A percentile compares a stretch with the other conserved stretches of the same genome.
These are phyloP conservation scores for Eucalyptus marginata DNA, from an alignment of 345 rosid species.

Conservation along the genomic window DNA sequence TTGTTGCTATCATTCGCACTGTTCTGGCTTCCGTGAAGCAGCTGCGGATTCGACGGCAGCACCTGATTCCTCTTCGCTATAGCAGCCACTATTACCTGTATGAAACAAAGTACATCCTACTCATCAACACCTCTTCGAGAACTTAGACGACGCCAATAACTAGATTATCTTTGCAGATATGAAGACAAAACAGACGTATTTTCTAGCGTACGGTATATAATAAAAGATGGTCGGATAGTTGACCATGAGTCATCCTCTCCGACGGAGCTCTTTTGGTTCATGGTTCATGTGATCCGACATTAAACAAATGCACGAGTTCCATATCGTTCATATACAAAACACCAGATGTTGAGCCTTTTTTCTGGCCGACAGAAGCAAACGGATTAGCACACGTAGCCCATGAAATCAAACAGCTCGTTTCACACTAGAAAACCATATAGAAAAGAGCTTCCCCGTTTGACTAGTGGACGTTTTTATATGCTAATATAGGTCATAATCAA, in stretches of 20 bases:
- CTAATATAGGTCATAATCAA: background rate
- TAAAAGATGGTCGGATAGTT: background rate
- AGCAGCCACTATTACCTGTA: conserved; percentile 88
- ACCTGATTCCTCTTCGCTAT: conserved; percentile 57
- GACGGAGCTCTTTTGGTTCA: background rate
- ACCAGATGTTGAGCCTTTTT: background rate
- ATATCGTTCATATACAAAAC: background rate
- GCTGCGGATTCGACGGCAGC: conserved; percentile 44
- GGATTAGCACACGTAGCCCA: background rate
- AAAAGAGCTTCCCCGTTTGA: background rate
- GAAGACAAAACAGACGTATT: background rate
- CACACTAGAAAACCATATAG: background rate
- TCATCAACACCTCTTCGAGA: background rate
- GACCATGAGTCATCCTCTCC: background rate
- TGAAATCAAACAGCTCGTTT: background rate
- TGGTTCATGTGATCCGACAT: background rate
- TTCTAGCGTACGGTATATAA: background rate
- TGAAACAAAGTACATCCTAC: background rate
- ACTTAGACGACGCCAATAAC: background rate
- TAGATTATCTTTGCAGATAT: background rate
- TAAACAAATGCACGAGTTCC: background rate
- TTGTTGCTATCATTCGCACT: background rate
- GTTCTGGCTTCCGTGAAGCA: conserved; percentile 44
- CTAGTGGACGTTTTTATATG: background rate
- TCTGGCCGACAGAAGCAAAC: background rate